Conservation (phyloP, 2,329 filamentous ascomycete species). For the Epichloe glyceriae region DNA sequence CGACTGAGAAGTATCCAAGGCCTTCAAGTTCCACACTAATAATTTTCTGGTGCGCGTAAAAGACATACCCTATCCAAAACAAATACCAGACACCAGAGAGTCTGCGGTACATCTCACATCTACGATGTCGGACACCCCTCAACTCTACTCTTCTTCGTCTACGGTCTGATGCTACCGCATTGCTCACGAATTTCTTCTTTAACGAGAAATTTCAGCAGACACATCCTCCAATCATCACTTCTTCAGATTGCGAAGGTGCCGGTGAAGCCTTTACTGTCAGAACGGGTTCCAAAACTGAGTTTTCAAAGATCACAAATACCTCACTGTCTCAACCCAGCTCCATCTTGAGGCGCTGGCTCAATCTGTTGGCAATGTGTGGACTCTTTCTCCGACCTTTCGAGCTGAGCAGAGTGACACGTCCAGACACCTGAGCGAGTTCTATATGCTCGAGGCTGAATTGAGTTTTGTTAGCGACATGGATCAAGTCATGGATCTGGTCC, state of each 20-base stretch:
- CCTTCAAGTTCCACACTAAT: constrained; percentile 5
- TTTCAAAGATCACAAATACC: constrained; percentile 85
- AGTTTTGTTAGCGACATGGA: constrained; percentile 61
- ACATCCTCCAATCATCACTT: constrained; percentile 88
- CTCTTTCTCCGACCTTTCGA: constrained; percentile 83
- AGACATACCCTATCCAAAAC: constrained; percentile 91
- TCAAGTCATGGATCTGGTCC: constrained; percentile 65
- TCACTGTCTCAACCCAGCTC: constrained; percentile 89
- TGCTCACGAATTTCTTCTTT: constrained; percentile 64
- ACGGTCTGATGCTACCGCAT: constrained; percentile 65
- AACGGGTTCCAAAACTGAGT: constrained; percentile 33
- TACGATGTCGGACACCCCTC: constrained; percentile 68
- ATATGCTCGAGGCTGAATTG: constrained; percentile 93
- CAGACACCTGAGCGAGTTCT: constrained; percentile 91
- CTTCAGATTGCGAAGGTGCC: constrained; percentile 92
- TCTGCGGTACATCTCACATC: constrained; percentile 75
- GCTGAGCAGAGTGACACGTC: constrained; percentile 90
- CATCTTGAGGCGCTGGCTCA: constrained; percentile 88
- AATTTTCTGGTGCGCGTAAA: constrained; percentile 24
- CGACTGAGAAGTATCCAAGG: constrained; percentile 1
- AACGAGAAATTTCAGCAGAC: constrained; percentile 62
- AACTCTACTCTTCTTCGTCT: constrained; percentile 72
- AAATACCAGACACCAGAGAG: constrained; percentile 89
- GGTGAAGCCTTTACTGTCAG: constrained; percentile 79
- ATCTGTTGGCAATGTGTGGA: constrained; percentile 83